Evolutionary conservation across 2,329 filamentous ascomycete genomes (phyloP).

Genomic region (Cyclaneusma minus): DNA sequence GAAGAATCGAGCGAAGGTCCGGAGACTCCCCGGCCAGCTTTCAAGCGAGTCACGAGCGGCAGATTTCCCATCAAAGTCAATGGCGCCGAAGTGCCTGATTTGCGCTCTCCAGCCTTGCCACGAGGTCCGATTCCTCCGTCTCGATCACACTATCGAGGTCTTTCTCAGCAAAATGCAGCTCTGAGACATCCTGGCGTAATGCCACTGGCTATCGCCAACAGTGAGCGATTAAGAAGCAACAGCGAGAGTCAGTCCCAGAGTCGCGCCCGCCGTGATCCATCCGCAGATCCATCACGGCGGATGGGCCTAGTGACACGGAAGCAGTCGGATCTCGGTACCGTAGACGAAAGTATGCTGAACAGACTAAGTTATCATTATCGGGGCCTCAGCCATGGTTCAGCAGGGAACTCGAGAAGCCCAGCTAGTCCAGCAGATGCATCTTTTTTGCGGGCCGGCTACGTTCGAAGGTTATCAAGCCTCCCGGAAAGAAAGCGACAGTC

Average conservation of each 20-base stretch:
- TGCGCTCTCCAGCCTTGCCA: slow-evolving; percentile 49
- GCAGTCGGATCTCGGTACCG: slow-evolving; percentile 41
- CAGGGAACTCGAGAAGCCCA: slow-evolving; percentile 30
- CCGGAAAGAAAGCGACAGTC: slow-evolving; percentile 49
- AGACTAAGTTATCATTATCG: slow-evolving; percentile 47
- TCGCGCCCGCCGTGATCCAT: slow-evolving; percentile 27
- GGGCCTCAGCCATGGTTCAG: slow-evolving; percentile 52
- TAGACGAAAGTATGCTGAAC: slow-evolving; percentile 46
- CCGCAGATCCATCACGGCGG: slow-evolving; percentile 40
- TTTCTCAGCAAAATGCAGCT: slow-evolving; percentile 49
- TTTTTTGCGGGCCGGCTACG: slow-evolving; percentile 42
- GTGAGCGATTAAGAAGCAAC: slow-evolving; percentile 50
- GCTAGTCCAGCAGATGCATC: slow-evolving; percentile 41
- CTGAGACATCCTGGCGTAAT: slow-evolving; percentile 58
- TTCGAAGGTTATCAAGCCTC: slow-evolving; percentile 45
- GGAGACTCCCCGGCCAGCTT: slow-evolving; percentile 56
- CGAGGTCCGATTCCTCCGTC: slow-evolving; percentile 65
- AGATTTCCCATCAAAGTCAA: slow-evolving; percentile 59
- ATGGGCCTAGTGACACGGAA: slow-evolving; percentile 49
- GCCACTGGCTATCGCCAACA: slow-evolving; percentile 51
- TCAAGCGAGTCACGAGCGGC: slow-evolving; percentile 46
- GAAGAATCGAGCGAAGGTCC: slow-evolving; percentile 57
- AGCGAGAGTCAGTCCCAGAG: slow-evolving; percentile 41
- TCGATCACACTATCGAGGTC: slow-evolving; percentile 64
- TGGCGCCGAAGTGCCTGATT: slow-evolving; percentile 50